Evolutionary conservation across 139 green algal genomes (phyloP), one percentile per base, ranked within the genome.

Genomic region (Volvox reticuliferus): DNA sequence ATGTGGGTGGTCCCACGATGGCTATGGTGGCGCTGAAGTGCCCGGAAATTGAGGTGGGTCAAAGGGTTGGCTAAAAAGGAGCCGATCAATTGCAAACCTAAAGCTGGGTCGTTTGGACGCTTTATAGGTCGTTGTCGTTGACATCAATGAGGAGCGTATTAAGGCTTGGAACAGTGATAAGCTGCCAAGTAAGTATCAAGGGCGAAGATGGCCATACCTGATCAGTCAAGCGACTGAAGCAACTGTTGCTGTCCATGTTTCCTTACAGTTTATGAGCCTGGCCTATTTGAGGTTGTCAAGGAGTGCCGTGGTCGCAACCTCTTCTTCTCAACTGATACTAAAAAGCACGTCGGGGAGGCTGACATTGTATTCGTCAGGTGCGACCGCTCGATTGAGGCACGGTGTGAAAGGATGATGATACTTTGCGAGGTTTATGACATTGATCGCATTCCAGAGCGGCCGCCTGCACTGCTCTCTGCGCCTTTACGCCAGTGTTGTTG

Each of bases 311-410:
- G 97, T 21, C 94, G 95, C 63, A 99, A 99, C 94, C 95, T 99
- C 21, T 99, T 99, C 91, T 99, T 99, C 95, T 96, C 87, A 79
- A 99, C 97, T 6, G 98, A 99, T 80, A 97, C 97, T 63, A 95
- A 97, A 78, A 99, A 99, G 95, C 96, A 99, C 82, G 96, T 99
- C 1, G 96, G 86, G 21, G 98, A 99, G 94, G 97, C 97, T 12
- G 98, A 99, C 92, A 97, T 99, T 44, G 96, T 99, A 22, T 99
- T 99, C 88, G 98, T 99, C 26, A 97, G 95, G 95, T 97, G 76
- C 3, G 91, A 30, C 35, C 33, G 19, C 17, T 65, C 12, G 30
- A 21, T 73, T 26, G 12, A 9, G 44, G 9, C 65, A 73, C 2
- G 12, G 65, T 12, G 65, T 73, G 65, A 73, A 12, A 73, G 65